These are phyloP conservation scores for Ophiosphaerella herpotricha DNA, from an alignment of 2,329 filamentous ascomycete genomes.

Conservation along the genomic window DNA sequence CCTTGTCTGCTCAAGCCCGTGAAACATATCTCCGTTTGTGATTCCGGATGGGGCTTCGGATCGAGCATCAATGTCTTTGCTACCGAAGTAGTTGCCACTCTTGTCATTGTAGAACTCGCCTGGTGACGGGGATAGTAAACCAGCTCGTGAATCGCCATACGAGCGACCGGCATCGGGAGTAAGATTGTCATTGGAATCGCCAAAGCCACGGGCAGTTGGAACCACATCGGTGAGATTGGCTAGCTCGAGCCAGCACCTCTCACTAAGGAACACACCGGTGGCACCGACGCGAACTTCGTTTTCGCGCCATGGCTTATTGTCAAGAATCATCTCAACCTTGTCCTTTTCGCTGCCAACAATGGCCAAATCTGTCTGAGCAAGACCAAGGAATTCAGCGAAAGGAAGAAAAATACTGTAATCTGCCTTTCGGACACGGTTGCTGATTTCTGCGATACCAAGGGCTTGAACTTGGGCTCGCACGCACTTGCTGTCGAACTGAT, in stretches of 20 bases:
- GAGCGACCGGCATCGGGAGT: conserved; percentile 56
- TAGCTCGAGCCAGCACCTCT: conserved; percentile 92
- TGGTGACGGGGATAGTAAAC: conserved; percentile 60
- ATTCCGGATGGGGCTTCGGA: conserved; percentile 96
- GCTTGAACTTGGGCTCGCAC: conserved; percentile 93
- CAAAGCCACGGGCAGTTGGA: conserved; percentile 53
- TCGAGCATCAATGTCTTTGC: conserved; percentile 76
- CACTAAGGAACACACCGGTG: conserved; percentile 93
- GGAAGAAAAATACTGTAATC: conserved; percentile 96
- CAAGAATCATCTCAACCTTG: conserved; percentile 87
- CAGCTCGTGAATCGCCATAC: conserved; percentile 64
- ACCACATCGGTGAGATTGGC: conserved; percentile 66
- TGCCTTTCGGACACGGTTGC: conserved; percentile 85
- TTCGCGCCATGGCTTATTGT: conserved; percentile 87
- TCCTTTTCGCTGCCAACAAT: conserved; percentile 92
- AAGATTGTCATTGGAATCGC: conserved; percentile 54
- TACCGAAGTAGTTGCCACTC: conserved; percentile 80
- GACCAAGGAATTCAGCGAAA: conserved; percentile 91
- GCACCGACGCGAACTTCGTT: conserved; percentile 91
- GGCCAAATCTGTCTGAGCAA: conserved; percentile 81
- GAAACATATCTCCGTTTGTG: conserved; percentile 92
- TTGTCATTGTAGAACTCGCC: conserved; percentile 75
- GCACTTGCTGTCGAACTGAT: conserved; percentile 99
- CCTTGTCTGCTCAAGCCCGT: conserved; percentile 89
- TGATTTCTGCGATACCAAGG: conserved; percentile 95